phyloP scores from a whole-genome alignment of 495 filamentous ascomycete species.

The Trichocladium antarcticum region DNA sequence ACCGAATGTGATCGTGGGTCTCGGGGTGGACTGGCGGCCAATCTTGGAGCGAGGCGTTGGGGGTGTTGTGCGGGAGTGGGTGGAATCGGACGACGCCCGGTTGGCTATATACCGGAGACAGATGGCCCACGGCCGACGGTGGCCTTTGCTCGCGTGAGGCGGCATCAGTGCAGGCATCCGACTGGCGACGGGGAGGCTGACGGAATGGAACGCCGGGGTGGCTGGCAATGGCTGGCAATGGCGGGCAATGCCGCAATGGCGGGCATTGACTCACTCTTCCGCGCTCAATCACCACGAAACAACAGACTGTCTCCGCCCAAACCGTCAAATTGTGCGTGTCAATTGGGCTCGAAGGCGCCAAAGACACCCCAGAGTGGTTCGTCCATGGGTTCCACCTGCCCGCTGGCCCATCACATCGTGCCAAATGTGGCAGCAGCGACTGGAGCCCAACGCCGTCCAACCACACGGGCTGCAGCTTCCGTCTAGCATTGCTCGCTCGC shows the following conservation, averaged over 20 bases:
- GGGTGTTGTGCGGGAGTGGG: constrained; percentile 1
- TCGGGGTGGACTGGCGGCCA: constrained; percentile 14
- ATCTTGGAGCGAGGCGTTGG: constrained; percentile 5
- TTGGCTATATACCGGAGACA: constrained; percentile 16
- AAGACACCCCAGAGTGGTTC: background rate
- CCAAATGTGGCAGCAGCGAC: constrained; percentile 12
- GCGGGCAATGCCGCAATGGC: background rate
- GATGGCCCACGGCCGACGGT: background rate
- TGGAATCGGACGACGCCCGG: constrained; percentile 7
- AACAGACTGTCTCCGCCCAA: constrained; percentile 6
- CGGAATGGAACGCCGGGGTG: background rate
- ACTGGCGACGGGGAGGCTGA: constrained; percentile 2
- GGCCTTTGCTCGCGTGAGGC: background rate
- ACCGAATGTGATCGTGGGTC: constrained; percentile 9
- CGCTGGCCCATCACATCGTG: constrained; percentile 12
- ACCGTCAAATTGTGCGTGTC: constrained; percentile 14
- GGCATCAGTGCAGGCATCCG: background rate
- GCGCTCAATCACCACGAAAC: constrained; percentile 1
- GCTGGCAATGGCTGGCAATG: constrained; percentile 17
- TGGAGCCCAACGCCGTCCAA: constrained; percentile 12
- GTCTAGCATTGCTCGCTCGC: too few relatives aligned
- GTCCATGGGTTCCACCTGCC: background rate
- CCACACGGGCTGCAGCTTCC: background rate
- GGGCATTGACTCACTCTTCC: background rate
- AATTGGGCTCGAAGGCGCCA: constrained; percentile 19